Base-by-base conservation (phyloP, 495 filamentous ascomycete genomes). In the Annulohypoxylon stygium region DNA sequence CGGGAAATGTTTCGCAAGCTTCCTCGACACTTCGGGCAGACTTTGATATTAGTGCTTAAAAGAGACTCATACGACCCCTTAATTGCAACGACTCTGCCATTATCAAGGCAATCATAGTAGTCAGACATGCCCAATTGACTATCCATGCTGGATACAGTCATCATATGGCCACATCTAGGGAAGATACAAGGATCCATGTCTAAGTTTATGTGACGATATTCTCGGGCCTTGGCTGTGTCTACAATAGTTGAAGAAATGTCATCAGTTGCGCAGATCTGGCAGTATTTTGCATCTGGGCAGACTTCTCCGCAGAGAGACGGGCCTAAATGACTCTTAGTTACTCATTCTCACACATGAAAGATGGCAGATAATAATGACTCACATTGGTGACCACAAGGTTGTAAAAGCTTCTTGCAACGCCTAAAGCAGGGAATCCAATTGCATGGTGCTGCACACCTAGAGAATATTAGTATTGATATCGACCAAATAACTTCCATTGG, bases 231-330 rank as follows among this genome's bases (percentile, higher is more conserved):
- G 39, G 91, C 82, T 48, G 85, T 84, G 65, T 92, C 90, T 0
- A 91, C 88, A 4, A 80, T 45, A 53, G 77, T 78, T 1, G 80
- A 77, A 64, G 84, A 85, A 41, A 88, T 75, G 0, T 83, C 74
- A 3, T 82, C 71, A 12, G 68, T 62, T 0, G 77, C 83, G 65
- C 90, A 92, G 0, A 76, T 62, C 72, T 91, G 89, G 72, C 92
- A 94, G 53, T 83, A 88, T n/a, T 75, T 70, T 1, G 51, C 54
- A 4, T 76, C 26, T 7, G 91, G 91, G 69, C 91, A 95, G 0
- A 59, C 57, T 69, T 94, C 92, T 1, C 91, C 90, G 66, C 90
- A 93, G 10, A 92, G 72, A 0, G 87, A 89, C 1, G 92, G 92
- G 73, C 89, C 91, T 79, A 36, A 1, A 47, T 11, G 23, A 47